Evolutionary conservation across 345 rosid genomes (phyloP), one percentile per base, ranked within the genome.

Genomic region (Arabis hirsuta): DNA sequence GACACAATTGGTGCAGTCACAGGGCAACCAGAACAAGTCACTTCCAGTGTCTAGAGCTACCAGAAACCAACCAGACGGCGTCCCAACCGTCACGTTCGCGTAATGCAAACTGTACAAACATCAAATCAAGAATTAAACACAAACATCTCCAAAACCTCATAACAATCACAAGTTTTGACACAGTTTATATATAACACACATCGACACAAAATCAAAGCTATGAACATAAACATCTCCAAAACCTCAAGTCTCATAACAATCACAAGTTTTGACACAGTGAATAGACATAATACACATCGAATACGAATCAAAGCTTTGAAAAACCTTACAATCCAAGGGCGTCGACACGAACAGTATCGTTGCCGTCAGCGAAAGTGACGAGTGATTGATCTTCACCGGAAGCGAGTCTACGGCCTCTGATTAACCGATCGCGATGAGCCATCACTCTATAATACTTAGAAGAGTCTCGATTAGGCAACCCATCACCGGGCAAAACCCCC

Each of bases 21-120:
- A 95, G 9, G 99, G 98, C 67, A 95, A 72, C 99, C 99, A 95
- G 71, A 95, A 92, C 76, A 90, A 82, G 77, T 90, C 90, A 72
- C 98, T 95, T 44, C 99, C 99, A 4, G 97, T 95, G 76, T 95
- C 99, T 42, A 91, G 65, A 29, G 99, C 99, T 56, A 92, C 99
- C 61, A 95, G 59, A 81, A 75, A 95, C 51, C 87, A 85, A 50
- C 80, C 61, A 71, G 83, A 64, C 7, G 97, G 99, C 41, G 84
- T 87, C 74, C 99, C 99, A 22, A 95, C 76, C 0, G 92, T 73
- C 32, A 95, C 90, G 71, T 91, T 86, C 6, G 92, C 97, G 62
- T 90, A 95, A 83, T 95, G 85, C 71, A 95, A 87, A 70, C 98
- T 95, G 91, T 56, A 55, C 62, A 52, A 72, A 57, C 53, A 67